These are phyloP conservation scores for Plectosphaerella cucumerina DNA, from an alignment of 2,329 filamentous ascomycete species.

Conservation along the genomic window DNA sequence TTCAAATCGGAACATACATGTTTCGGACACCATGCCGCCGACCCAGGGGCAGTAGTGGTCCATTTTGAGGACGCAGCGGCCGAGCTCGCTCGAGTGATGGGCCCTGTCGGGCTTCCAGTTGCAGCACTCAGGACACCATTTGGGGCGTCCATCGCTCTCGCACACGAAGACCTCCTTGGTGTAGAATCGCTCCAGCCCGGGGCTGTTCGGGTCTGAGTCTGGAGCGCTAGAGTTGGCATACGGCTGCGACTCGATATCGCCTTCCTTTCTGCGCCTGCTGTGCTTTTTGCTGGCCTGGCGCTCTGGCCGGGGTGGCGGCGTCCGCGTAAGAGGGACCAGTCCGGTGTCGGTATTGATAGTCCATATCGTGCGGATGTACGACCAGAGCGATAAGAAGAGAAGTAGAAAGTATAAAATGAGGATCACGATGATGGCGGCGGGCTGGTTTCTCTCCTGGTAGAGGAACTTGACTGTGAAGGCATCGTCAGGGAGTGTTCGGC, in stretches of 20 bases:
- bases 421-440: conserved; percentile 61
- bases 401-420: conserved; percentile 71
- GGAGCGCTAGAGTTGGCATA: conserved; percentile 24
- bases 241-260: conserved; percentile 29
- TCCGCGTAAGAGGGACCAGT: conserved; percentile 54
- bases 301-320: no score
- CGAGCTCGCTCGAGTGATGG: conserved; percentile 81
- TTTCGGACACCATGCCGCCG: conserved; percentile 87
- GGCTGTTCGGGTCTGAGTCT: conserved; percentile 53
- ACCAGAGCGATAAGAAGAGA: conserved; percentile 58
- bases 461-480: conserved; percentile 65
- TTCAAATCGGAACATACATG: conserved; percentile 39
- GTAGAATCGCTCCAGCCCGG: conserved; percentile 73
- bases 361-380: conserved; percentile 69
- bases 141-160: conserved; percentile 75
- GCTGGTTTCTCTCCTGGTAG: conserved; percentile 41
- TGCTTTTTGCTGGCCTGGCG: conserved; percentile 16
- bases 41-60: conserved; percentile 97
- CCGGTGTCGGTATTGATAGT: conserved; percentile 69
- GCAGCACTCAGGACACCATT: conserved; percentile 79
- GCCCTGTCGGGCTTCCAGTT: conserved; percentile 86
- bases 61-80: conserved; percentile 82
- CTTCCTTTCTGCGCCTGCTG: conserved; percentile 17
- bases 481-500: conserved; percentile 4
- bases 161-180: conserved; percentile 80